phyloP scores from a whole-genome alignment of 2,329 filamentous ascomycete genomes.

The Hysterium pulicare region DNA sequence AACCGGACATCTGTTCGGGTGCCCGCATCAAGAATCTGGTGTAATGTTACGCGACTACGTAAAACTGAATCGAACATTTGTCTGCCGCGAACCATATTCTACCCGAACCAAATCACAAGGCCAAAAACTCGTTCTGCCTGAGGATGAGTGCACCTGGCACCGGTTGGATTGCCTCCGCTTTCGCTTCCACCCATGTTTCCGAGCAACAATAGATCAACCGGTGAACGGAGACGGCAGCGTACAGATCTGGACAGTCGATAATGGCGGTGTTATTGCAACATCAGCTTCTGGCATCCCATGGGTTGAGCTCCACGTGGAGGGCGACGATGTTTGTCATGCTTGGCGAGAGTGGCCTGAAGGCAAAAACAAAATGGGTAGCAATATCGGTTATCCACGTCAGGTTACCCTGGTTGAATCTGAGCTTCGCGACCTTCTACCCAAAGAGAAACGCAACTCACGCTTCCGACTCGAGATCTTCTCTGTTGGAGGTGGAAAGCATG shows the following conservation, averaged over 20 bases:
- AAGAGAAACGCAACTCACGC: constrained; percentile 67
- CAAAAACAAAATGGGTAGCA: constrained; percentile 49
- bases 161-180: constrained; percentile 85
- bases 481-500: constrained; percentile 67
- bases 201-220: constrained; percentile 70
- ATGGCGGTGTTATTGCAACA: constrained; percentile 74
- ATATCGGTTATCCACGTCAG: constrained; percentile 60
- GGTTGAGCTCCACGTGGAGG: constrained; percentile 75
- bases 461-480: constrained; percentile 74
- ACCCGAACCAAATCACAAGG: constrained; percentile 84
- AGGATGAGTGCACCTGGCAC: constrained; percentile 90
- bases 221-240: constrained; percentile 67
- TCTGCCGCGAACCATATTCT: constrained; percentile 76
- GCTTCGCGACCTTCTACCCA: constrained; percentile 67
- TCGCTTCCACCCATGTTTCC: constrained; percentile 85
- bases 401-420: constrained; percentile 72
- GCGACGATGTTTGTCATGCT: constrained; percentile 73
- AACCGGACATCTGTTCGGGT: constrained; percentile 84
- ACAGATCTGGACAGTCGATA: constrained; percentile 82
- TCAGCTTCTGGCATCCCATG: constrained; percentile 80
- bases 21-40: constrained; percentile 84
- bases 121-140: constrained; percentile 64
- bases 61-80: constrained; percentile 77
- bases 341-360: constrained; percentile 78
- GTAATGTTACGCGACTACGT: constrained; percentile 91